These are phyloP conservation scores for Madurella mycetomatis DNA, from an alignment of 2,329 filamentous ascomycete species.

Conservation along the genomic window DNA sequence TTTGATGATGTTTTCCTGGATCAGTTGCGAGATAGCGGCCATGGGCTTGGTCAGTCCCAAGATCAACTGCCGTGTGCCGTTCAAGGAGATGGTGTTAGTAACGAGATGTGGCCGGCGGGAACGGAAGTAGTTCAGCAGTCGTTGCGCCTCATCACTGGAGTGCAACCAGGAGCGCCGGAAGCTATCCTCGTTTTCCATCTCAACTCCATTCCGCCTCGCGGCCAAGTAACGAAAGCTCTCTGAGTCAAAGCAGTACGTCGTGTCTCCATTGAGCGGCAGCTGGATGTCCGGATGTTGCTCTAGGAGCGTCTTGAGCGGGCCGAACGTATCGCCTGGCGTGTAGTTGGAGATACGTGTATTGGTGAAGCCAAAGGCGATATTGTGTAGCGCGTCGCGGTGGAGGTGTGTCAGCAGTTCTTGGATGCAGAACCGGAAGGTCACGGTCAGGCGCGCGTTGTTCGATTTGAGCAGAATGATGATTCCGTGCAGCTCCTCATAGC, in stretches of 20 bases:
- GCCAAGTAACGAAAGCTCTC: slow-evolving; percentile 41
- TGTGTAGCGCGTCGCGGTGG: slow-evolving; percentile 34
- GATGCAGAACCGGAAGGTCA: slow-evolving; percentile 38
- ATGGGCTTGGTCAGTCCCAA: slow-evolving; percentile 36
- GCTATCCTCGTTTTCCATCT: slow-evolving; percentile 32
- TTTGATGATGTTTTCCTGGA: slow-evolving; percentile 31
- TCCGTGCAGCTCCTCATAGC: slow-evolving; percentile 36
- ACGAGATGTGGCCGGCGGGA: slow-evolving; percentile 31
- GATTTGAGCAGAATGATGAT: slow-evolving; percentile 41
- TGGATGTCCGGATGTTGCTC: slow-evolving; percentile 28
- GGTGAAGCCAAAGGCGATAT: slow-evolving; percentile 42
- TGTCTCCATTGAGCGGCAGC: slow-evolving; percentile 29
- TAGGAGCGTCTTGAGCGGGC: slow-evolving; percentile 32
- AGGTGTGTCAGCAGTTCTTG: slow-evolving; percentile 38
- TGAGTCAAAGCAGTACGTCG: slow-evolving; percentile 41
- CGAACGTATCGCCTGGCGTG: slow-evolving; percentile 37
- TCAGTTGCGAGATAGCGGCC: slow-evolving; percentile 33
- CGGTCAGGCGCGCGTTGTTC: slow-evolving; percentile 34
- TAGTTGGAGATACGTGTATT: slow-evolving; percentile 40
- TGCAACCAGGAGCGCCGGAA: slow-evolving; percentile 35
- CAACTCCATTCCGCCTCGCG: slow-evolving; percentile 31
- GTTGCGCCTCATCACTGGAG: slow-evolving; percentile 30
- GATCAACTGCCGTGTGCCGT: slow-evolving; percentile 35
- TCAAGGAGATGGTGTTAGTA: slow-evolving; percentile 36
- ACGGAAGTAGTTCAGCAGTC: slow-evolving; percentile 32